These are phyloP conservation scores for Scheffersomyces lignosus DNA, from an alignment of 805 yeast species.

Conservation along the genomic window DNA sequence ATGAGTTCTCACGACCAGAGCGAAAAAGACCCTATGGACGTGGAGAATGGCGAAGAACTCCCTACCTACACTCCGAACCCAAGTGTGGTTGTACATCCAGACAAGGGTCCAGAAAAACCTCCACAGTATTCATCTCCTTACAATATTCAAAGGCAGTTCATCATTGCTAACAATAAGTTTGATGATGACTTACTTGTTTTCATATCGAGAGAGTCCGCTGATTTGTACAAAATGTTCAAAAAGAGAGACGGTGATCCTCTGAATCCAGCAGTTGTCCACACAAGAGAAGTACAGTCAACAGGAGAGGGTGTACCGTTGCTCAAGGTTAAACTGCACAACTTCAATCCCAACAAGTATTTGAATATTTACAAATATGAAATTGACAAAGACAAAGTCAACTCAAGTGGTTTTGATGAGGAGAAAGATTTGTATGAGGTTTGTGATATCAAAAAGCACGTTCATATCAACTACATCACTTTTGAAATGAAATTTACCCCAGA, in stretches of 20 bases:
- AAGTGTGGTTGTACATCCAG: no score
- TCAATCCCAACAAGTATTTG: constrained; percentile 1
- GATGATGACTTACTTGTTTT: constrained; percentile 1
- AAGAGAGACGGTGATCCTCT: not conserved
- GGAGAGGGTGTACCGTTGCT: not conserved
- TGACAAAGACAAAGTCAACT: not conserved
- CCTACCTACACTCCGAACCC: no score
- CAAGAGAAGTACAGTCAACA: not conserved
- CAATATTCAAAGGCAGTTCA: no score
- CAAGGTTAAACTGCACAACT: not conserved
- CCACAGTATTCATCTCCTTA: no score
- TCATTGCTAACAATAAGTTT: not conserved
- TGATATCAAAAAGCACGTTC: constrained; percentile 1
- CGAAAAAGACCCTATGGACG: no score
- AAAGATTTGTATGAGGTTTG: constrained; percentile 3
- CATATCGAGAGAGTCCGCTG: not conserved
- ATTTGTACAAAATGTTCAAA: not conserved
- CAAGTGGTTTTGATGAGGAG: constrained; percentile 2
- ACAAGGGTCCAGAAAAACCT: no score
- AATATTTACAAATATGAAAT: not conserved
- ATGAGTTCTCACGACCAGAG: no score
- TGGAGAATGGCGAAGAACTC: no score
- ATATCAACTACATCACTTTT: not conserved
- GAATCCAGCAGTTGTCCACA: no score
- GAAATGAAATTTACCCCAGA: constrained; percentile 1